Evolutionary conservation across 805 yeast genomes (phyloP).

Genomic region (Hermanozyma aechmeae): DNA sequence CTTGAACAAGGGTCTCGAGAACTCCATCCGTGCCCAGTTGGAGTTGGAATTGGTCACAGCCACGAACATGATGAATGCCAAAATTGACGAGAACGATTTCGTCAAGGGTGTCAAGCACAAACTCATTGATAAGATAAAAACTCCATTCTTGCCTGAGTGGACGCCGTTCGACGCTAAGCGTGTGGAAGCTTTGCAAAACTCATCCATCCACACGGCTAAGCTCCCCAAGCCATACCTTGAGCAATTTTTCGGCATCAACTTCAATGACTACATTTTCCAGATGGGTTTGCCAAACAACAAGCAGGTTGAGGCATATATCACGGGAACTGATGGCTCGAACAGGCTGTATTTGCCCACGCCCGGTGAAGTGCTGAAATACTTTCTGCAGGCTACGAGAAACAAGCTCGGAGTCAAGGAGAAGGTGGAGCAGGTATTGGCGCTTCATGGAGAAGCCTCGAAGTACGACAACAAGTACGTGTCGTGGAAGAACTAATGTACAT

Average conservation of each 20-base stretch:
- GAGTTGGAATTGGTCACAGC: slow-evolving; percentile 71
- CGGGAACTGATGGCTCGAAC: slow-evolving; percentile 58
- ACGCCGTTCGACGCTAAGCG: slow-evolving; percentile 19
- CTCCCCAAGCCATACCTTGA: slow-evolving; percentile 25
- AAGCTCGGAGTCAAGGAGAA: slow-evolving; percentile 56
- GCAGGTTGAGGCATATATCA: slow-evolving; percentile 56
- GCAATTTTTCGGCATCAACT: slow-evolving; percentile 29
- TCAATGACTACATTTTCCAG: slow-evolving; percentile 44
- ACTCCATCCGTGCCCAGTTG: slow-evolving; percentile 57
- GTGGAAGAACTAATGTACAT: slow-evolving; percentile 21
- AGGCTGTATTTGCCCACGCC: slow-evolving; percentile 62
- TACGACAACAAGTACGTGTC: slow-evolving; percentile 33
- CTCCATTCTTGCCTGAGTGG: slow-evolving; percentile 42
- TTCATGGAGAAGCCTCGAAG: slow-evolving; percentile 40
- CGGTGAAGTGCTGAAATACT: slow-evolving; percentile 57
- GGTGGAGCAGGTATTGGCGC: slow-evolving; percentile 47
- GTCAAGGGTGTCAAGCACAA: slow-evolving; percentile 60
- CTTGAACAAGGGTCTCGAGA: slow-evolving; percentile 49
- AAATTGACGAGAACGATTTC: slow-evolving; percentile 47
- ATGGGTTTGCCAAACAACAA: slow-evolving; percentile 75
- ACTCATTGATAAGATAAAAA: slow-evolving; percentile 50
- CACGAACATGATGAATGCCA: slow-evolving; percentile 53
- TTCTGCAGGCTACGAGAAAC: slow-evolving; percentile 38
- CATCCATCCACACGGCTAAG: slow-evolving; percentile 7
- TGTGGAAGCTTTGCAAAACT: slow-evolving; percentile 14